Evolutionary conservation across 2,329 filamentous ascomycete species (phyloP).

Genomic region (Acrodontium crateriforme): DNA sequence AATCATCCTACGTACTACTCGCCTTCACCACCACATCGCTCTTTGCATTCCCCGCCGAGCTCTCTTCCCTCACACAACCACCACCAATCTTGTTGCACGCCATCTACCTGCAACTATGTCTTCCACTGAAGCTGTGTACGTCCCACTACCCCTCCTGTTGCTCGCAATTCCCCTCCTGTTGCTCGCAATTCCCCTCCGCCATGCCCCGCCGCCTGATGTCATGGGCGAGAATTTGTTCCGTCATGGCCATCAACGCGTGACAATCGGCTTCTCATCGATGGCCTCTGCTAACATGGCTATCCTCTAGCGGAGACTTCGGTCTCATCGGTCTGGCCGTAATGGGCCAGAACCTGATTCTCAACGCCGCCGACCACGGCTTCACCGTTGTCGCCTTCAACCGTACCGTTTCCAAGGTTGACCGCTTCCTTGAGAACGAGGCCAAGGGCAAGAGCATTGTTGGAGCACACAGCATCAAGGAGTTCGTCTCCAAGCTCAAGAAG

Average conservation of each 20-base stretch:
- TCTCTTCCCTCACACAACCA: no score
- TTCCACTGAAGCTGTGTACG: no score
- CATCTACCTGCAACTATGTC: no score
- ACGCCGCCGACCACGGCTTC: slow-evolving; percentile 53
- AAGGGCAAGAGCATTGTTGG: slow-evolving; percentile 83
- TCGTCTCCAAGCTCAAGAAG: slow-evolving; percentile 90
- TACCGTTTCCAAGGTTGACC: slow-evolving; percentile 95
- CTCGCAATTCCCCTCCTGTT: no score
- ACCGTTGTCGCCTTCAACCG: slow-evolving; percentile 98
- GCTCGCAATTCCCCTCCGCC: no score
- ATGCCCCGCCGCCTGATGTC: slow-evolving; percentile 3
- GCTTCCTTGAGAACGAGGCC: slow-evolving; percentile 34
- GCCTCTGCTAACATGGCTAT: not conserved
- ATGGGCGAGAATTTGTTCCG: slow-evolving; percentile 4
- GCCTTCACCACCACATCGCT: no score
- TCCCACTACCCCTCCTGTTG: no score
- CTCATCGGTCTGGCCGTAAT: slow-evolving; percentile 40
- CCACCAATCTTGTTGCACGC: no score
- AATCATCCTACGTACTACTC: no score
- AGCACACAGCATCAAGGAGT: slow-evolving; percentile 87
- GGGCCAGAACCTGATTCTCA: slow-evolving; percentile 43
- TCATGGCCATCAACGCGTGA: not conserved
- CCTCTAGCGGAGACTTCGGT: slow-evolving; percentile 37
- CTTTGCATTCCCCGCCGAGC: no score
- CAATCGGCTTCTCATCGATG: not conserved